Conservation (phyloP, 2,329 filamentous ascomycete genomes). For the Cryphonectria radicalis region DNA sequence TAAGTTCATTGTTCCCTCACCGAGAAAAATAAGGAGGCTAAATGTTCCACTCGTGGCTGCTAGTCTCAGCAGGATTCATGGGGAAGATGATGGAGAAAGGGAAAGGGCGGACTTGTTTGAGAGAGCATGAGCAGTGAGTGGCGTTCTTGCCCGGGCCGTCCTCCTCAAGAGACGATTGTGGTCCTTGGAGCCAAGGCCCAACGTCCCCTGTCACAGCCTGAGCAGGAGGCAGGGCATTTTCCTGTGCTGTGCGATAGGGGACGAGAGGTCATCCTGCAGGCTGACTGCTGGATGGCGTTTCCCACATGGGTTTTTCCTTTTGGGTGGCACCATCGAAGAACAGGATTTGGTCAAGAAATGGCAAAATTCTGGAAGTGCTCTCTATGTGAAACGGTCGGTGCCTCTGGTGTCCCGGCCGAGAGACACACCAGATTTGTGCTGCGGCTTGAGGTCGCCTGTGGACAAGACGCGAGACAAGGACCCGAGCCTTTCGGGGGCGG, state of each 20-base stretch:
- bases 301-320: background rate
- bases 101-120: background rate
- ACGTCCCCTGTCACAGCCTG: background rate
- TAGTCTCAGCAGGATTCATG: background rate
- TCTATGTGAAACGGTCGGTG: background rate
- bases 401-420: conserved; percentile 13
- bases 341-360: background rate
- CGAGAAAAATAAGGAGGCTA: background rate
- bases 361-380: conserved; percentile 7
- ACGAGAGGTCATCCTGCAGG: background rate
- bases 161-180: background rate
- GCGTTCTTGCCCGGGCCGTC: background rate
- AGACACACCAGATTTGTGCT: conserved; percentile 5
- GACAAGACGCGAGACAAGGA: conserved; percentile 3
- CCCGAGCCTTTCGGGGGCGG: conserved; percentile 2
- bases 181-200: conserved; percentile 1
- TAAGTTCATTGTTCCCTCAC: background rate
- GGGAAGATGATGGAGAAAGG: background rate
- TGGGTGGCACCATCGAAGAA: background rate
- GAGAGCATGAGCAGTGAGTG: background rate
- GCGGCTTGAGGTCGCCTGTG: background rate
- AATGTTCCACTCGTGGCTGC: background rate
- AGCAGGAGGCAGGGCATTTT: background rate
- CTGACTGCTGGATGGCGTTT: background rate
- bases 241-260: background rate